Evolutionary conservation across 2,329 filamentous ascomycete genomes (phyloP), one percentile per base, ranked within the genome.

Genomic region (Colletotrichum tropicale): DNA sequence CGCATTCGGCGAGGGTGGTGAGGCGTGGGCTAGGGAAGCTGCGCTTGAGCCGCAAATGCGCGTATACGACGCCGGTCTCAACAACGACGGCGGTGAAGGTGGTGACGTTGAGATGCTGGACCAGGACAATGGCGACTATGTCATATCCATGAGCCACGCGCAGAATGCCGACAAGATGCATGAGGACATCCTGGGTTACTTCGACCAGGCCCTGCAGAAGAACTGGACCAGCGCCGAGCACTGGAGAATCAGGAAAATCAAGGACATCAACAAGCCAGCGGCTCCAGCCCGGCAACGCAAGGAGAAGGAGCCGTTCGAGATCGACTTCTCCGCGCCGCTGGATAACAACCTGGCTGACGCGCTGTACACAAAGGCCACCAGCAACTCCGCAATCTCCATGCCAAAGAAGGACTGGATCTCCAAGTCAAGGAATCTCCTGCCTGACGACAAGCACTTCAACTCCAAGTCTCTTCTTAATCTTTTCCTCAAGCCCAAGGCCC

Each of bases 201-300:
- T 99, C 82, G 97, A 99, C 83, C 95, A 98, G 81, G 96, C 96
- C 4, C 87, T 98, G 58, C 95, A 97, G 83, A 98, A 98, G 89
- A 98, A 98, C 81, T 99, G 97, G 96, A 94, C 94, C 8, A 98
- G 96, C 65, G 96, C 97, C n/a, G 97, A 98, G 83, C 97, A 99
- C 85, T 99, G 97, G 97, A 94, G 96, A 79, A 98, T 99, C 82
- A 91, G 95, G 77, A 95, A 96, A 82, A 97, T 99, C 84, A 98
- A 98, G 81, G 92, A 93, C 78, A 86, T 89, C 81, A 90, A 88
- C 80, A 96, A 96, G 84, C 89, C 92, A 9, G 87, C 90, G 10
- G 88, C 91, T 16, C 87, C 80, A 80, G 90, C 84, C 81, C 93
- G 91, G 78, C 92, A 93, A 80, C 92, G 96, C 77, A 98, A 98